Conservation (phyloP, 495 filamentous ascomycete species). For the Penicillium atrosanguineum region DNA sequence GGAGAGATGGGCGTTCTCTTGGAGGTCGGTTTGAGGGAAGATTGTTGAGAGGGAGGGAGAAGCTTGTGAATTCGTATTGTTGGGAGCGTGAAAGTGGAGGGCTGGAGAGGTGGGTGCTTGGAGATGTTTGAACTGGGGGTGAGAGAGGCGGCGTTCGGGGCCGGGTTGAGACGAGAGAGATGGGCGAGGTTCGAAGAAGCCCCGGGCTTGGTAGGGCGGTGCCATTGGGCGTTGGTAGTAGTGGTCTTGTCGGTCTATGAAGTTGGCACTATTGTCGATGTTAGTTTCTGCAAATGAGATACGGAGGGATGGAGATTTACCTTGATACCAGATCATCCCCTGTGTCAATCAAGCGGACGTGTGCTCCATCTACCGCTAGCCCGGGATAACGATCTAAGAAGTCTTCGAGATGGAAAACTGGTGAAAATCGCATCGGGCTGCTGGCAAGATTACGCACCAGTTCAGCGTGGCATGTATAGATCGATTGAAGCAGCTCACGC, state of each 20-base stretch:
- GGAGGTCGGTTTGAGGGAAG: slow-evolving; percentile 13
- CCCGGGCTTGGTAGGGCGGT: slow-evolving; percentile 12
- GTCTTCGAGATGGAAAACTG: slow-evolving; percentile 80
- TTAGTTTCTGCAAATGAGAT: background rate
- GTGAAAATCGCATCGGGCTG: slow-evolving; percentile 65
- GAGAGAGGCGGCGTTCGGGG: slow-evolving; percentile 12
- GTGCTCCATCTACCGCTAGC: slow-evolving; percentile 49
- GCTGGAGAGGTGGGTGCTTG: slow-evolving; percentile 13
- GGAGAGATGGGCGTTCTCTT: slow-evolving; percentile 14
- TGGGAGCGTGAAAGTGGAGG: slow-evolving; percentile 19
- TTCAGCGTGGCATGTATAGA: slow-evolving; percentile 70
- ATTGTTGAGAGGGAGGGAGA: slow-evolving; percentile 21
- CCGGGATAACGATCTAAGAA: slow-evolving; percentile 78
- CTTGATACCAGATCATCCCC: slow-evolving; percentile 48
- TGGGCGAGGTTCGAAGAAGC: slow-evolving; percentile 10
- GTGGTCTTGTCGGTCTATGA: slow-evolving; percentile 21
- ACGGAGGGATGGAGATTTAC: slow-evolving; percentile 19
- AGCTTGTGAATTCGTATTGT: slow-evolving; percentile 7
- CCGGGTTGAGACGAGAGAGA: slow-evolving; percentile 12
- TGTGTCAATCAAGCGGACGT: slow-evolving; percentile 56
- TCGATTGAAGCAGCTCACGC: slow-evolving; percentile 68
- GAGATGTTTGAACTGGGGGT: background rate
- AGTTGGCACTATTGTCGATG: background rate
- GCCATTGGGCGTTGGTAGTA: slow-evolving; percentile 20
- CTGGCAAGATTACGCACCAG: slow-evolving; percentile 68